Percentiles rank a stretch among this genome's conserved stretches.
Conservation (phyloP, 2,329 filamentous ascomycete species). For the Claviceps cyperi region DNA sequence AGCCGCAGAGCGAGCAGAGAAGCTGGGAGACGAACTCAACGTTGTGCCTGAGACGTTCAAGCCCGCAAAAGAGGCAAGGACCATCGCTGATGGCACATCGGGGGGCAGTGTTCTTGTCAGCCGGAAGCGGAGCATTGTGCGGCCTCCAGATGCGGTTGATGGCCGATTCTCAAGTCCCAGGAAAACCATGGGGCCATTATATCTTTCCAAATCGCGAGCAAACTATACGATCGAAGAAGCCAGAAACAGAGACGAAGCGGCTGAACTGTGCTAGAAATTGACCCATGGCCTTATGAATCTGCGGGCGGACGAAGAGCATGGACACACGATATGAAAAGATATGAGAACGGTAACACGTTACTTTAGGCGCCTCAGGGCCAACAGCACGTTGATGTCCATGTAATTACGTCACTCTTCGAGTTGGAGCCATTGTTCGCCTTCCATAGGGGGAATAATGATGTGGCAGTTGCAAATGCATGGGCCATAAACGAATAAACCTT, state of each 20-base stretch:
- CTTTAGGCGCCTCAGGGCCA: too few species aligned
- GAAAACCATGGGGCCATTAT: background rate
- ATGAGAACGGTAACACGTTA: background rate
- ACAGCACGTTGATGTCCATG: too few species aligned
- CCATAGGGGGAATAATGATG: too few species aligned
- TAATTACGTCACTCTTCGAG: too few species aligned
- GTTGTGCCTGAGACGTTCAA: slow-evolving; percentile 77
- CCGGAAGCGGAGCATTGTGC: slow-evolving; percentile 43
- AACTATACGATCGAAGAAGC: background rate
- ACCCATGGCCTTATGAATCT: background rate
- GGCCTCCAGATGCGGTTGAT: slow-evolving; percentile 60
- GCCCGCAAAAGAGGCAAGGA: slow-evolving; percentile 37
- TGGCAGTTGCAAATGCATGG: too few species aligned
- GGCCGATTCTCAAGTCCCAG: slow-evolving; percentile 62
- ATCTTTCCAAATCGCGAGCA: background rate
- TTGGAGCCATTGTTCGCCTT: too few species aligned
- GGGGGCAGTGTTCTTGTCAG: slow-evolving; percentile 22
- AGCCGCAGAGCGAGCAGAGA: slow-evolving; percentile 69
- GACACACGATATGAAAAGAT: background rate
- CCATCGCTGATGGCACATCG: slow-evolving; percentile 15
- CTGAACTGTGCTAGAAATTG: background rate
- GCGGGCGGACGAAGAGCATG: background rate
- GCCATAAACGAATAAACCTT: too few species aligned
- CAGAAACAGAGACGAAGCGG: background rate
- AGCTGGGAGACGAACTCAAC: slow-evolving; percentile 75